Base-by-base conservation (phyloP, 495 filamentous ascomycete genomes). In the Penicillium mononematosum region DNA sequence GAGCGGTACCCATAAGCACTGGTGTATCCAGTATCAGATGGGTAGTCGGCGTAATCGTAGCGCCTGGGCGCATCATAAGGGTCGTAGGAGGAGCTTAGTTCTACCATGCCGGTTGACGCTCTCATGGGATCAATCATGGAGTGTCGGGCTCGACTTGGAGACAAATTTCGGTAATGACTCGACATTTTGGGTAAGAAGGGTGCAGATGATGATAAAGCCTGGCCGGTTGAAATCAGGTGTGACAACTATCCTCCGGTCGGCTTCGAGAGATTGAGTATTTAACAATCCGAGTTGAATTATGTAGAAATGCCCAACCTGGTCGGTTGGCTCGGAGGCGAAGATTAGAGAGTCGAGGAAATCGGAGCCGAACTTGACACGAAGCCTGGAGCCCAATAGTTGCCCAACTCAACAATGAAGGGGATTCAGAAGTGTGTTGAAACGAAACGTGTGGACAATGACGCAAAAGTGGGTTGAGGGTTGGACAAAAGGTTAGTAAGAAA, bases 51-150 rank as follows among this genome's bases (percentile, higher is more conserved):
- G 50, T 76, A 70, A 31, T 59, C 58, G 34, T 71, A 59, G 43
- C 62, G 70, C 32, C 66, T 55, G 25, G 64, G 58, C 11, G 59
- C 58, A 16, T 74, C 69, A 43, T 75, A 70, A 0, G 69, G 64
- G 43, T 78, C 70, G 56, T 67, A 65, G n/a, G 70, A 70, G 1
- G 76, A 70, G 45, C 57, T 68, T 20, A 75, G 62, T 50, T 70
- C 64, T 36, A 80, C 68, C 34, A 69, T 79, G 25, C 76, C 77
- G n/a, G 77, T 80, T 14, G 77, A 80, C 17, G 77, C 74, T 20
- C 77, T 71, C 68, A 77, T 70, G 14, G 77, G 72, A 45, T 78
- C 75, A 20, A 65, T 57, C 57, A 75, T 38, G 52, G 58, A 48
- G 27, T 62, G 49, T 29, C 74, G 70, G 38, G 67, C 65, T 50